Conservation (phyloP, 176 grass and related monocot species). For the Rhynchospora tenuis region DNA sequence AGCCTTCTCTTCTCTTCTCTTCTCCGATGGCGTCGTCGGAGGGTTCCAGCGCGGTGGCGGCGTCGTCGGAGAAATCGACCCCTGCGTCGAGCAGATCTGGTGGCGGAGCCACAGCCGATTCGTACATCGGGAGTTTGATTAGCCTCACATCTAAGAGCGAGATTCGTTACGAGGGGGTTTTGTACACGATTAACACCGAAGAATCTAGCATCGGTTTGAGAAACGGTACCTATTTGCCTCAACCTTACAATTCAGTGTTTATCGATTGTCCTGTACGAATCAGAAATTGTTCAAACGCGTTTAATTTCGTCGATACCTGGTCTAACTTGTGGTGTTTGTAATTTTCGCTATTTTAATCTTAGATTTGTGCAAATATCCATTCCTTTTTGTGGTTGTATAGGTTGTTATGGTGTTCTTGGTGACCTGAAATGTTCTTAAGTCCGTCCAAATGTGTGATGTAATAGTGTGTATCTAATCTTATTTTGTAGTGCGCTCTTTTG, state of each 20-base stretch:
- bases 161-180: slow-evolving; percentile 92
- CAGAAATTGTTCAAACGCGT: neutral
- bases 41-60: neutral
- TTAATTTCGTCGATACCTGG: neutral
- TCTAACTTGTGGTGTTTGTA: neutral
- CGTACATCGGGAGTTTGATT: slow-evolving; percentile 84
- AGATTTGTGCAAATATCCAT: slow-evolving; percentile 7
- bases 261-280: neutral
- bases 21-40: slow-evolving; percentile 25
- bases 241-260: neutral
- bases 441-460: neutral
- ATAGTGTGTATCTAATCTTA: slow-evolving; percentile 15
- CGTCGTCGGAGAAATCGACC: slow-evolving; percentile 21
- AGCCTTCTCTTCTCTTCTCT: neutral
- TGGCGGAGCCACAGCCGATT: slow-evolving; percentile 28
- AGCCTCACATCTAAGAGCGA: slow-evolving; percentile 94
- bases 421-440: neutral
- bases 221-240: slow-evolving; percentile 36
- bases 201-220: slow-evolving; percentile 88
- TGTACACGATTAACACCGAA: slow-evolving; percentile 96
- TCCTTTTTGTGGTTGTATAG: neutral
- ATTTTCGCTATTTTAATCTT: neutral
- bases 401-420: neutral
- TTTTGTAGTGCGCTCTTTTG: slow-evolving; percentile 75
- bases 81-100: slow-evolving; percentile 16